A percentile compares a stretch with the other conserved stretches of the same genome.
phyloP scores from a whole-genome alignment of 164 flowering plant genomes.

The Buxus sempervirens region DNA sequence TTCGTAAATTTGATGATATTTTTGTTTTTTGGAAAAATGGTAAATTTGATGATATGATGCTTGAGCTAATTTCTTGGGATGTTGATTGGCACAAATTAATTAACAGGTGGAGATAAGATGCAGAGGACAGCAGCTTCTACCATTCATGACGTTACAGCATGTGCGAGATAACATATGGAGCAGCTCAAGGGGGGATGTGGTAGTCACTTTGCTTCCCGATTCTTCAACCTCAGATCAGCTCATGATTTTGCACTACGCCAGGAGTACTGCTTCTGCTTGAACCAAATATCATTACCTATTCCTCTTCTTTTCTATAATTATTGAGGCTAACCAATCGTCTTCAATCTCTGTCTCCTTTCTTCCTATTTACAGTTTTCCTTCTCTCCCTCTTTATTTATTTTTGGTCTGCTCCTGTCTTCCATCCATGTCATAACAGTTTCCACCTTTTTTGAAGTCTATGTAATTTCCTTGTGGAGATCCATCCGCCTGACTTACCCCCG shows the following conservation, averaged over 20 bases:
- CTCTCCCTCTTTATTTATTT: too few species aligned
- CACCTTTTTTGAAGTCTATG: too few species aligned
- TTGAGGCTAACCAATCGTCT: too few species aligned
- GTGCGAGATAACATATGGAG: conserved; percentile 64
- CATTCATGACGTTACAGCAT: conserved; percentile 55
- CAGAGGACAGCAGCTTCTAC: conserved; percentile 51
- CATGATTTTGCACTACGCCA: conserved; percentile 53
- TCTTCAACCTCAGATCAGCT: conserved; percentile 51
- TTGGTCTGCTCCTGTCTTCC: too few species aligned
- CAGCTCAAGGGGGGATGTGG: conserved; percentile 22
- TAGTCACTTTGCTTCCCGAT: conserved; percentile 43
- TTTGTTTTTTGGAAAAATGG: neutral
- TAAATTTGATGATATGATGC: neutral
- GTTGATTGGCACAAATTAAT: neutral
- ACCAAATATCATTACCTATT: neutral
- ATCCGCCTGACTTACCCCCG: too few species aligned
- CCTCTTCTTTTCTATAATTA: too few species aligned
- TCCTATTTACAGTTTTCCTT: too few species aligned
- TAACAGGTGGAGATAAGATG: conserved; percentile 64
- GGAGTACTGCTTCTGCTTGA: conserved; percentile 21
- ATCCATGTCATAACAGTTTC: too few species aligned
- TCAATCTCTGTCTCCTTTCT: too few species aligned
- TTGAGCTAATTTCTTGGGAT: too few species aligned
- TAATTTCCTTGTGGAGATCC: too few species aligned
- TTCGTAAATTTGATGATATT: too few species aligned